Evolutionary conservation across 139 green algal species (phyloP), one percentile per base, ranked within the genome.

Genomic region (Volvox reticuliferus): DNA sequence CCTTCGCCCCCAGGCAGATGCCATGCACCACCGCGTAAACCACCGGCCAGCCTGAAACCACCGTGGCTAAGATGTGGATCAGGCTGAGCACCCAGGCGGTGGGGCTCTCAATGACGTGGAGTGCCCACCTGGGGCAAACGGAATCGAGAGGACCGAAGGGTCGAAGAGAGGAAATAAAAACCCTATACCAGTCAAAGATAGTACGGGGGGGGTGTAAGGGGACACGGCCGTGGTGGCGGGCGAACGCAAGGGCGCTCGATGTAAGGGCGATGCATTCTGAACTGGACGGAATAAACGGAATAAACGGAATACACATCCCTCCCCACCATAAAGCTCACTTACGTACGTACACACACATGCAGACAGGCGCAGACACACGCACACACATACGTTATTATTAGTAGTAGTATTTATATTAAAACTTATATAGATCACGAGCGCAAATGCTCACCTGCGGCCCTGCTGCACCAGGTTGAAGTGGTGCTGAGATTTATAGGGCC

Each of bases 101-200:
- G 77, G 87, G 87, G 14, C 37, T 86, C 76, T 91, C 87, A 26
- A 82, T 79, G 36, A 91, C 87, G 76, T 91, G 87, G n/a, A 87
- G 76, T 14, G 77, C 87, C 87, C 87, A 91, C 82, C 82, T 88
- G 80, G 14, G 14, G 67, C 24, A 14, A 28, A 75, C 24, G 22
- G 22, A 26, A 26, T 5, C 24, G 2, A 5, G 76, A 30, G 76
- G 9, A 61, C 17, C 16, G 76, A 33, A 33, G 73, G 28, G 73
- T 2, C 2, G 35, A 79, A 37, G 28, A 2, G 19, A 18, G 73
- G 73, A 36, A 35, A 33, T 3, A 19, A 68, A 35, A 44, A 13
- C 22, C 36, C n/a, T n/a, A 28, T 30, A 12, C 73, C 73, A 32
- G 73, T 32, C 14, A 37, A 36, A 35, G 73, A 44, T 79, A 13